Evolutionary conservation across 1,284 basidiomycete species (phyloP), one percentile per base, ranked within the genome.

Genomic region (Blastosporella zonata): DNA sequence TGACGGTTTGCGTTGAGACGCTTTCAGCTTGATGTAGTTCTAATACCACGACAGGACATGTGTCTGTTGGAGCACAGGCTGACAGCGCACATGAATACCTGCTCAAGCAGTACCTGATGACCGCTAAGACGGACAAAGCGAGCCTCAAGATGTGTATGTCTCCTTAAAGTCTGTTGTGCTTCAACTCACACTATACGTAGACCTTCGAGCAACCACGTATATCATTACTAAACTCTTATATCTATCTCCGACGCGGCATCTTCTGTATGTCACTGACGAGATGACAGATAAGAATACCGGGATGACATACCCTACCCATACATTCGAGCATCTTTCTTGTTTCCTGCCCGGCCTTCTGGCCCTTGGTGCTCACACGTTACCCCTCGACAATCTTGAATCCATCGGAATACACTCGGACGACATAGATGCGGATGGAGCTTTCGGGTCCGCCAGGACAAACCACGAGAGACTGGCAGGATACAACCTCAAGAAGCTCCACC

Each of bases 21-120:
- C 47, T 2, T 36, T 41, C 18, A 21, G 35, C 13, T 36, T 25
- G 4, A 9, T 25, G 15, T 13, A n/a, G 6, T 64, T 29, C 37
- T 43, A 21, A 40, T 36, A 8, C 18, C 21, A 15, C 31, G 10
- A 37, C 51, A 81, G 78, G 60, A 15, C 74, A 69, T 59, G 52
- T 84, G 20, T 82, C 82, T 0, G 77, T 85, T 3, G 86, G 86
- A 13, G 80, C 75, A 0, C 71, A 72, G 39, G 82, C 83, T 5
- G 86, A 90, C 56, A 89, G 86, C 56, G 79, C 77, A 2, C 82
- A 89, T 50, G 87, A 90, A 62, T 90, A 90, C 59, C 73, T 87
- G 22, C 73, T 90, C 34, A 90, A 90, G 59, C 80, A 85, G 27
- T 57, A 56, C 49, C 44, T 59, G 4, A 48, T 59, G 29, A 81